A percentile compares a stretch with the other conserved stretches of the same genome.
Conservation (phyloP, 1,284 basidiomycete species). For the Schizophyllum commune region DNA sequence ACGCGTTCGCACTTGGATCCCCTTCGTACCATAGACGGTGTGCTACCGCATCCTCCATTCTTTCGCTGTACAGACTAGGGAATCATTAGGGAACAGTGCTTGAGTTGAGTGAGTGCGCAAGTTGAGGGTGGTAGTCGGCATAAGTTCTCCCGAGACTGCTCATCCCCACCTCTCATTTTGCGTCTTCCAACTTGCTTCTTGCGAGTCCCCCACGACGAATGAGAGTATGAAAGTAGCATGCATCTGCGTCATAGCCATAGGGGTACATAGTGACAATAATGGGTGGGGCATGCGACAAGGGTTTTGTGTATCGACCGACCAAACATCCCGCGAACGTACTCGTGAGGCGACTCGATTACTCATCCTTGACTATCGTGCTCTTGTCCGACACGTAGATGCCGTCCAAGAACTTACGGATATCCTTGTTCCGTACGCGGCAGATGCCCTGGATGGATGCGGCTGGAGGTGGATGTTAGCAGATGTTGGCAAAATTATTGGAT, state of each 20-base stretch:
- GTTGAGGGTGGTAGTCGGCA: no score
- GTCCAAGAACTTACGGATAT: slow-evolving; percentile 92
- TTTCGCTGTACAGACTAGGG: no score
- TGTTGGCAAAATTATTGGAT: no score
- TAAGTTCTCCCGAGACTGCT: no score
- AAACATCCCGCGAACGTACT: not conserved
- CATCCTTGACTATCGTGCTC: slow-evolving; percentile 50
- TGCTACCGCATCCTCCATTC: no score
- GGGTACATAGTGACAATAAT: not conserved
- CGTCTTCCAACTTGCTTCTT: no score
- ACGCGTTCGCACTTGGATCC: slow-evolving; percentile 67
- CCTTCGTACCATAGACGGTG: slow-evolving; percentile 40
- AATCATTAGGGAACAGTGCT: no score
- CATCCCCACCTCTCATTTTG: no score
- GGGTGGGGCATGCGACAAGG: not conserved
- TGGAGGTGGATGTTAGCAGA: slow-evolving; percentile 19
- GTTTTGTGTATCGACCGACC: not conserved
- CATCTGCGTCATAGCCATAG: not conserved
- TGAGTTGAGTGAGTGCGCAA: no score
- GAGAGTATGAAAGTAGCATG: not conserved
- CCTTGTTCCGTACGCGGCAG: slow-evolving; percentile 95
- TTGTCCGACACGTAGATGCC: slow-evolving; percentile 92
- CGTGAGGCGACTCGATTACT: slow-evolving; percentile 13
- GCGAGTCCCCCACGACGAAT: no score
- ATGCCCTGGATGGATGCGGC: slow-evolving; percentile 94